Evolutionary conservation across 2,329 filamentous ascomycete species (phyloP).

Genomic region (Penicillium vulpinum): DNA sequence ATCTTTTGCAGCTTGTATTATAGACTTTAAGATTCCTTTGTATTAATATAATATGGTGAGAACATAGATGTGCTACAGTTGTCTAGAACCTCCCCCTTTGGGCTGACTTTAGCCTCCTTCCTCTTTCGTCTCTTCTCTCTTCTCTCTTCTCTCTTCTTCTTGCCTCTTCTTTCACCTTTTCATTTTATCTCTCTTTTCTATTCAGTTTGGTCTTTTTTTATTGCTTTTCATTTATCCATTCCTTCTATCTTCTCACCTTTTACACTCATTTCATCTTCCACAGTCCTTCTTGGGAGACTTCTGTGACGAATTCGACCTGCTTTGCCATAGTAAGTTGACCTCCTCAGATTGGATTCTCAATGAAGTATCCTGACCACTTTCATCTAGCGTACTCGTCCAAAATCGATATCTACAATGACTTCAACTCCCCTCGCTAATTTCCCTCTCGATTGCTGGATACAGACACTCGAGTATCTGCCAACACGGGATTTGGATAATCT

Average conservation of each 20-base stretch:
- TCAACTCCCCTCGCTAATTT: background rate
- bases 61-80: background rate
- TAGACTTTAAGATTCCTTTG: conserved; percentile 37
- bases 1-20: conserved; percentile 39
- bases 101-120: background rate
- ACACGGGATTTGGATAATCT: background rate
- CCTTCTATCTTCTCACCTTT: background rate
- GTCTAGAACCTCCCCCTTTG: background rate
- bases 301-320: background rate
- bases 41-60: conserved; percentile 2
- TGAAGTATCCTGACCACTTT: background rate
- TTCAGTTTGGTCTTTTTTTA: background rate
- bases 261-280: background rate
- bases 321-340: background rate
- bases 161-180: background rate
- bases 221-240: background rate
- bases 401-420: background rate
- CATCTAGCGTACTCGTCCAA: background rate
- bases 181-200: background rate
- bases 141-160: background rate
- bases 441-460: background rate
- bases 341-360: background rate
- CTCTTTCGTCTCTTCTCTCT: background rate
- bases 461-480: background rate
- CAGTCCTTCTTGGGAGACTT: background rate